Evolutionary conservation across 2,329 filamentous ascomycete species (phyloP).

Genomic region (Penicillium oxalicum): DNA sequence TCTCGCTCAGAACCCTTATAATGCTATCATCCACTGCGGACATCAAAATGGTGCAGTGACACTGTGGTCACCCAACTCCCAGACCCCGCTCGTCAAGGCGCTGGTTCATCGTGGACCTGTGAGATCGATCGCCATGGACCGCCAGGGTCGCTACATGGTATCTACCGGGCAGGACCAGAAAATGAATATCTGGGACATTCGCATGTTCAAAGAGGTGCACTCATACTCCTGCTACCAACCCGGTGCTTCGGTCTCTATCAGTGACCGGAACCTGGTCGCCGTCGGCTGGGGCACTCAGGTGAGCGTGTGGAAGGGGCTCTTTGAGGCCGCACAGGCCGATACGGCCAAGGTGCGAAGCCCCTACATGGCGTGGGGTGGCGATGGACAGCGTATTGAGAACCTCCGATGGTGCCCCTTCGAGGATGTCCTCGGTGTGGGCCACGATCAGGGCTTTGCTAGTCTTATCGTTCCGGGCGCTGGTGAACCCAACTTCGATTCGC

Average conservation of each 20-base stretch:
- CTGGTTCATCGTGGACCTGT: slow-evolving; percentile 87
- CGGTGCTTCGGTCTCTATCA: slow-evolving; percentile 77
- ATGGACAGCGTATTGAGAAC: slow-evolving; percentile 72
- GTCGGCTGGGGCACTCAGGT: slow-evolving; percentile 87
- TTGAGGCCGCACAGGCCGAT: slow-evolving; percentile 64
- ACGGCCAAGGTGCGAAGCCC: slow-evolving; percentile 77
- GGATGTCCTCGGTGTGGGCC: slow-evolving; percentile 80
- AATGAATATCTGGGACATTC: slow-evolving; percentile 94
- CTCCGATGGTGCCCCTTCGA: slow-evolving; percentile 92
- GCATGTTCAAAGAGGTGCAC: slow-evolving; percentile 89
- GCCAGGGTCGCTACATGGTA: slow-evolving; percentile 92
- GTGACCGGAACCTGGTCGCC: slow-evolving; percentile 78
- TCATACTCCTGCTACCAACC: slow-evolving; percentile 80
- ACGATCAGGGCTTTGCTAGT: slow-evolving; percentile 80
- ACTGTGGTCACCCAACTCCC: slow-evolving; percentile 89
- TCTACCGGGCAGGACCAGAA: slow-evolving; percentile 82
- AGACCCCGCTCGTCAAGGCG: slow-evolving; percentile 81
- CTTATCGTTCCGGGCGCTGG: slow-evolving; percentile 91
- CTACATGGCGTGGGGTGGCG: slow-evolving; percentile 89
- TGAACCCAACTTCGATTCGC: slow-evolving; percentile 90
- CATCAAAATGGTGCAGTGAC: slow-evolving; percentile 94
- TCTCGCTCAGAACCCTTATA: slow-evolving; percentile 82
- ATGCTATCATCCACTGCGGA: slow-evolving; percentile 84
- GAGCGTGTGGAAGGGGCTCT: slow-evolving; percentile 86
- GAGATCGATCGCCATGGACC: slow-evolving; percentile 74